A percentile compares a stretch with the other conserved stretches of the same genome.
Evolutionary conservation across 768 basidiomycete genomes (phyloP).

Genomic region (Pisolithus tinctorius): DNA sequence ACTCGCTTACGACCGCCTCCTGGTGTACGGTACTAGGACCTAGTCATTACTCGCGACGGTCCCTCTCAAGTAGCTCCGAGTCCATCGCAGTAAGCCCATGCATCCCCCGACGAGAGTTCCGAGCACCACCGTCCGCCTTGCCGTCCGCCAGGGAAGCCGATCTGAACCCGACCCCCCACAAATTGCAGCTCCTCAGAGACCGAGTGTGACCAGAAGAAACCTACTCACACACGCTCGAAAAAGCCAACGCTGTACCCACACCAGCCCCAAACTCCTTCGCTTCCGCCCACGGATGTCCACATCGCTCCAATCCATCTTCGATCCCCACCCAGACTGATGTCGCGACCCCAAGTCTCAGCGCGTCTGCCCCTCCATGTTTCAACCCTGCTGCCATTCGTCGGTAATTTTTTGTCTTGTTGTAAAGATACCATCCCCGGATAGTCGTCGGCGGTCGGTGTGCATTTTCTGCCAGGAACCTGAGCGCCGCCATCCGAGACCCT

Average conservation of each 20-base stretch:
- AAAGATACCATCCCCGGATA: constrained; percentile 89
- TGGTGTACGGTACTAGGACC: too few species aligned
- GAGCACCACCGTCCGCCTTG: constrained; percentile 41
- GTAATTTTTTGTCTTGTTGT: constrained; percentile 96
- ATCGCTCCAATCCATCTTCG: constrained; percentile 37
- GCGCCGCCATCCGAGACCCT: constrained; percentile 59
- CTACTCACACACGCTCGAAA: constrained; percentile 48
- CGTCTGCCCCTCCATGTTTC: constrained; percentile 57
- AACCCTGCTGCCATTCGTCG: constrained; percentile 67
- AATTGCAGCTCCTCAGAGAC: neutral
- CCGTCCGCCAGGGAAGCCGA: constrained; percentile 47
- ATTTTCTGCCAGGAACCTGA: constrained; percentile 89
- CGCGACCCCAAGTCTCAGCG: constrained; percentile 40
- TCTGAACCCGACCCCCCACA: constrained; percentile 32
- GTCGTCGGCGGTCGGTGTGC: constrained; percentile 82
- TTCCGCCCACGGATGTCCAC: constrained; percentile 30
- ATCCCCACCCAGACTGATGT: constrained; percentile 43
- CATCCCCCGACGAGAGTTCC: constrained; percentile 53
- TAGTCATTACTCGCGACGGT: constrained; percentile 9
- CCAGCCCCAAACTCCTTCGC: constrained; percentile 58
- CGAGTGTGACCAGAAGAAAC: neutral
- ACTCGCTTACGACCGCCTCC: too few species aligned
- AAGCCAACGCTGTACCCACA: constrained; percentile 52
- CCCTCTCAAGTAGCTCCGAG: constrained; percentile 22
- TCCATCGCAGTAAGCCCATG: constrained; percentile 43